phyloP scores from a whole-genome alignment of 2,329 filamentous ascomycete species.

The Trichoderma semiorbis region DNA sequence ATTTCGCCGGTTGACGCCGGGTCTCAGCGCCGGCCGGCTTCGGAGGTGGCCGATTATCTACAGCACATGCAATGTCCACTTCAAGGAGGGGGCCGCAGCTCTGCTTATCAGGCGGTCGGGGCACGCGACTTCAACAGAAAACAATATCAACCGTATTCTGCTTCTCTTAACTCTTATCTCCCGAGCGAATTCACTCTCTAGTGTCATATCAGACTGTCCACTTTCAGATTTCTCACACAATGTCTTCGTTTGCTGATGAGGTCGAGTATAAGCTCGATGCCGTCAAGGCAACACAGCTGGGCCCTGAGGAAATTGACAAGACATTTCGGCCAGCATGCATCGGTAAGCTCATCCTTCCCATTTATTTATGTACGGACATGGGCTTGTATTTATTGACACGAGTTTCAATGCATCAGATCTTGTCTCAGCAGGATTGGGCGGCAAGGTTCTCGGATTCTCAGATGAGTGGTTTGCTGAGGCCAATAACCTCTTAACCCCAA shows the following conservation, averaged over 20 bases:
- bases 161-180: neutral
- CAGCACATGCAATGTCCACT: slow-evolving; percentile 15
- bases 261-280: slow-evolving; percentile 55
- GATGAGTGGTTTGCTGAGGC: slow-evolving; percentile 69
- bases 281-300: slow-evolving; percentile 47
- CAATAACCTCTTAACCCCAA: slow-evolving; percentile 61
- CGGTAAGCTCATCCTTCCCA: slow-evolving; percentile 39
- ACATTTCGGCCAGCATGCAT: slow-evolving; percentile 61
- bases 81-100: slow-evolving; percentile 15
- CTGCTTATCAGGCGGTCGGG: neutral
- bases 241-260: slow-evolving; percentile 41
- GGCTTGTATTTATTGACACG: neutral
- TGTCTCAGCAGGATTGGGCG: slow-evolving; percentile 58
- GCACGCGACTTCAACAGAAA: neutral
- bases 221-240: slow-evolving; percentile 22
- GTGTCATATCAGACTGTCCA: neutral
- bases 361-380: neutral
- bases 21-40: slow-evolving; percentile 24
- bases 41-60: slow-evolving; percentile 32
- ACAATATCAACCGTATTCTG: neutral
- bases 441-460: slow-evolving; percentile 62
- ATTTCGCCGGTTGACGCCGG: slow-evolving; percentile 11
- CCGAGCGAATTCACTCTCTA: neutral
- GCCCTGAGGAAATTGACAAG: slow-evolving; percentile 55
- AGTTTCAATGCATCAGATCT: slow-evolving; percentile 55